A percentile compares a stretch with the other conserved stretches of the same genome.
Evolutionary conservation across 129 eudicot genomes (phyloP).

Genomic region (Daucus carota): DNA sequence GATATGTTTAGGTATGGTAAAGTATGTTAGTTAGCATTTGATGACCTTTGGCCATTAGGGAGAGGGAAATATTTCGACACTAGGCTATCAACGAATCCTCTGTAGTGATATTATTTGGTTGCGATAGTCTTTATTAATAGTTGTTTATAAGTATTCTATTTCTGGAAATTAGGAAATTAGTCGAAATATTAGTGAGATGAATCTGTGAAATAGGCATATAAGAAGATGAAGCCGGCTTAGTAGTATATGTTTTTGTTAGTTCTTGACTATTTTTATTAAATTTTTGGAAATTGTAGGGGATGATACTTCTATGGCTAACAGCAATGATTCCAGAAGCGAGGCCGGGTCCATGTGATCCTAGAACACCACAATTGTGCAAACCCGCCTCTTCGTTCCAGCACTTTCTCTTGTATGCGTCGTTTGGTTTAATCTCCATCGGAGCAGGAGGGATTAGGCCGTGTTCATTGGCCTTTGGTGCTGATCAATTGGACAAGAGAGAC

Average conservation of each 20-base stretch:
- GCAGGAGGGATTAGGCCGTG: slow-evolving; percentile 90
- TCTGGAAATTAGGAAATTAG: neutral
- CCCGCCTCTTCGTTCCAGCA: slow-evolving; percentile 45
- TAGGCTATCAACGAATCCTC: neutral
- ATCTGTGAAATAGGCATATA: neutral
- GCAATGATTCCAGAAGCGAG: slow-evolving; percentile 45
- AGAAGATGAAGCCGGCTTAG: neutral
- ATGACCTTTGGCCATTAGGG: neutral
- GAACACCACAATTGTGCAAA: slow-evolving; percentile 26
- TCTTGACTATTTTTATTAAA: neutral
- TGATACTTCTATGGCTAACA: slow-evolving; percentile 69
- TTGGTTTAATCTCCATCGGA: slow-evolving; percentile 71
- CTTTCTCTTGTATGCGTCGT: slow-evolving; percentile 36
- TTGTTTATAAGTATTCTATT: neutral
- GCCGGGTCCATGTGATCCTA: slow-evolving; percentile 44
- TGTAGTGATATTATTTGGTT: neutral
- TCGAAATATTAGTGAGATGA: neutral
- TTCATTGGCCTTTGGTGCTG: slow-evolving; percentile 88
- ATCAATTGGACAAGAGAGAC: slow-evolving; percentile 53
- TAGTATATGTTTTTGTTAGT: neutral
- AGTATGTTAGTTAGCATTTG: neutral
- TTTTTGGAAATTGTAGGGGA: slow-evolving; percentile 36
- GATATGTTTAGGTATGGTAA: neutral
- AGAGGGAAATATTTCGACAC: neutral
- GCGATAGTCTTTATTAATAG: neutral